These are phyloP conservation scores for Claviceps sp. DNA, from an alignment of 2,329 filamentous ascomycete species.

Conservation along the genomic window DNA sequence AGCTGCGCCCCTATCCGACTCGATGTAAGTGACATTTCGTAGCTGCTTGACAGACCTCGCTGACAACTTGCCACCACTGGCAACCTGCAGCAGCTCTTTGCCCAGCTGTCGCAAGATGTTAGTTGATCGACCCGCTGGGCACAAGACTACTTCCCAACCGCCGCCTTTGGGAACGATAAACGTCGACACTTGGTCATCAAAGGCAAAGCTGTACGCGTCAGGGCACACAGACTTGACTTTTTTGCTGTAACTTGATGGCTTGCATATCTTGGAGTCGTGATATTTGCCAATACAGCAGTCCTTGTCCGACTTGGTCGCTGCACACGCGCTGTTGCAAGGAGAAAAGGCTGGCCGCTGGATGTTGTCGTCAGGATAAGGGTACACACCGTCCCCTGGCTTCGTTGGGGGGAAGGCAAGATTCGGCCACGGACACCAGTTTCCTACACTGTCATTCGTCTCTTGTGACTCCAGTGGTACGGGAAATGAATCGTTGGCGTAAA, in stretches of 20 bases:
- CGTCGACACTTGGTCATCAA: constrained; percentile 44
- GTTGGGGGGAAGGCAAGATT: constrained; percentile 54
- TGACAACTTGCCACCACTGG: constrained; percentile 26
- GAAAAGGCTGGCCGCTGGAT: constrained; percentile 59
- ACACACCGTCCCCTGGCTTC: constrained; percentile 61
- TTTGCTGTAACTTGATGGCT: constrained; percentile 53
- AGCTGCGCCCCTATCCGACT: constrained; percentile 16
- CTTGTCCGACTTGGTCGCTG: constrained; percentile 48
- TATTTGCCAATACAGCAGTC: constrained; percentile 68
- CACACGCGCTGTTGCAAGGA: constrained; percentile 66
- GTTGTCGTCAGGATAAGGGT: constrained; percentile 66
- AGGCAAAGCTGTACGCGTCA: constrained; percentile 71
- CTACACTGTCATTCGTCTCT: constrained; percentile 42
- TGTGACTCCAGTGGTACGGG: constrained; percentile 53
- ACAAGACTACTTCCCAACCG: constrained; percentile 69
- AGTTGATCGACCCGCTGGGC: constrained; percentile 49
- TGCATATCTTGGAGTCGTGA: constrained; percentile 48
- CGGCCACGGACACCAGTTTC: constrained; percentile 69
- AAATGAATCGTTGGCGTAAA: constrained; percentile 50
- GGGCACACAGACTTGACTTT: constrained; percentile 65
- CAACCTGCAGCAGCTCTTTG: constrained; percentile 34
- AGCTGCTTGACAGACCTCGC: constrained; percentile 18
- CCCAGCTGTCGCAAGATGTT: constrained; percentile 42
- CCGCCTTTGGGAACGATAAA: constrained; percentile 54
- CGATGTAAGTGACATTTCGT: constrained; percentile 21